Evolutionary conservation across 2,329 filamentous ascomycete species (phyloP).

Genomic region (Beauveria caledonica): DNA sequence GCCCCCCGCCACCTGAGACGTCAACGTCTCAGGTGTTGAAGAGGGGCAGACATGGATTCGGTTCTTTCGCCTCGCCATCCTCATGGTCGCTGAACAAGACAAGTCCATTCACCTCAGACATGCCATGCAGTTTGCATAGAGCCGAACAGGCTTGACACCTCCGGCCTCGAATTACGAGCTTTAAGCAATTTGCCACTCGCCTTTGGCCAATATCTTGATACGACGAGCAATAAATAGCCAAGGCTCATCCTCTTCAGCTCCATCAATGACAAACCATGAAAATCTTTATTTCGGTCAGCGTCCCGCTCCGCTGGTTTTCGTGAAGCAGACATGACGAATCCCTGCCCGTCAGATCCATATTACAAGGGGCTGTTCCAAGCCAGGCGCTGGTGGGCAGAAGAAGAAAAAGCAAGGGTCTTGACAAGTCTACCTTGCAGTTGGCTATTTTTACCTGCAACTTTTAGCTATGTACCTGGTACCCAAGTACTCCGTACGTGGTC

Average conservation of each 20-base stretch:
- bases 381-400: neutral
- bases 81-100: neutral
- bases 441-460: neutral
- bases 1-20: conserved; percentile 15
- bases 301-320: neutral
- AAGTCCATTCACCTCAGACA: neutral
- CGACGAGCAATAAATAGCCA: neutral
- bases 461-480: too few relatives aligned
- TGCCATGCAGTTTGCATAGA: neutral
- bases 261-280: too few relatives aligned
- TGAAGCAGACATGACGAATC: neutral
- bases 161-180: too few relatives aligned
- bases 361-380: neutral
- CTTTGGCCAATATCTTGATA: neutral
- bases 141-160: too few relatives aligned
- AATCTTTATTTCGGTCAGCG: neutral
- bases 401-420: neutral
- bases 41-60: conserved; percentile 1
- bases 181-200: too few relatives aligned
- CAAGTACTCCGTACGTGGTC: too few relatives aligned
- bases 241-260: too few relatives aligned
- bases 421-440: neutral
- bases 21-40: conserved; percentile 15
- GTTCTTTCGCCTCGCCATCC: neutral
- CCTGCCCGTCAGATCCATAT: conserved; percentile 3